Percentiles rank a stretch among this genome's conserved stretches.
These are phyloP conservation scores for Pseudovirgaria hyperparasitica DNA, from an alignment of 2,329 filamentous ascomycete species.

Conservation along the genomic window DNA sequence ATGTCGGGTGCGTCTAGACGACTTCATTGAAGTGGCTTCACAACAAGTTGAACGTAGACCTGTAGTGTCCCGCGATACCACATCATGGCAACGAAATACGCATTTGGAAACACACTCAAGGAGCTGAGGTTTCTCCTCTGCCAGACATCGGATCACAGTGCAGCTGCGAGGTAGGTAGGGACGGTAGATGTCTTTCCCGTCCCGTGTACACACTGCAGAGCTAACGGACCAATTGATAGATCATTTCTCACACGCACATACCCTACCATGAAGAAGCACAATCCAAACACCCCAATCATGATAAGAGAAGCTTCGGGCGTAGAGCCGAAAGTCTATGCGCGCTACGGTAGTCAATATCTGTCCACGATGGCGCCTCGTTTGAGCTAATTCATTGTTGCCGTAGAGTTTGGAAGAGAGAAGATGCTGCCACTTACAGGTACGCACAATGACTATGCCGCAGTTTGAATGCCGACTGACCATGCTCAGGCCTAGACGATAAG, in stretches of 20 bases:
- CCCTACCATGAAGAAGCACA: conserved; percentile 99
- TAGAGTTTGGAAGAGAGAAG: conserved; percentile 57
- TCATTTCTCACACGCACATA: conserved; percentile 85
- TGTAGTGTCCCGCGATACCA: too few relatives aligned
- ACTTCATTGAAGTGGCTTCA: too few relatives aligned
- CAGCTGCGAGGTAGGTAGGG: conserved; percentile 60
- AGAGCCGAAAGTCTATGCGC: conserved; percentile 73
- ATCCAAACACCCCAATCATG: conserved; percentile 86
- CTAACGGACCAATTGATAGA: conserved; percentile 35
- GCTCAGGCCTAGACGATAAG: conserved; percentile 51
- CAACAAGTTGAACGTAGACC: too few relatives aligned
- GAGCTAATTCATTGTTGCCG: conserved; percentile 5
- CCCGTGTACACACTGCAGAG: background rate
- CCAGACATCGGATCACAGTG: conserved; percentile 84
- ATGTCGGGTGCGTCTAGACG: too few relatives aligned
- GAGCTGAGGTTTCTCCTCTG: conserved; percentile 97
- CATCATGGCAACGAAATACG: conserved; percentile 84
- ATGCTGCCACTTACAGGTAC: conserved; percentile 48
- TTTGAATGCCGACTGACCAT: conserved; percentile 1
- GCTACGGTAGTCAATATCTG: conserved; percentile 60
- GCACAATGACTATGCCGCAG: conserved; percentile 7
- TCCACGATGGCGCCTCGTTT: background rate
- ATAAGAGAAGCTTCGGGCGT: conserved; percentile 83
- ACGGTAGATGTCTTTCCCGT: conserved; percentile 2
- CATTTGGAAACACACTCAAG: conserved; percentile 76